Base-by-base conservation (phyloP, 2,329 filamentous ascomycete species). In the Penicillium sp. region DNA sequence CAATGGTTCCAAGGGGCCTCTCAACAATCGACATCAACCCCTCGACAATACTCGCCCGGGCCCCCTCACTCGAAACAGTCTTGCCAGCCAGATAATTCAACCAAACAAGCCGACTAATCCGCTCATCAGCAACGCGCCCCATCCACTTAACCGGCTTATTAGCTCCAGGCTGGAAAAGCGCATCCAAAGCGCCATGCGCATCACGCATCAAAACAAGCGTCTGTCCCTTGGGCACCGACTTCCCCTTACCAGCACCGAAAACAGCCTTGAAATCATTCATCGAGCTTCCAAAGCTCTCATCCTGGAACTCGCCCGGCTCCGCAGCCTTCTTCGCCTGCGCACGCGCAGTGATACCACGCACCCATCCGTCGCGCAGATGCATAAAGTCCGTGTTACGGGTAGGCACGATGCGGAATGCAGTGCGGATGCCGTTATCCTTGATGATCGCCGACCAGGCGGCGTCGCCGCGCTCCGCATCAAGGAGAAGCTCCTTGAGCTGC, bases 341-440 rank as follows among this genome's bases (percentile, higher is more conserved):
- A 35, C 89, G 86, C 9, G 85, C 88, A 53, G 90, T 89, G 62
- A 99, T 89, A 23, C 90, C 89, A 6, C 92, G 85, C 58, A 97
- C 90, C 79, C 93, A 96, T 1, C 90, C 94, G 71, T 99, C 94
- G 41, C 93, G 86, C 61, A 99, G 76, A 74, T 99, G 94, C 64
- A 88, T 86, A 75, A 97, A 97, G 75, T 97, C 93, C 19, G 94
- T 99, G 75, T 96, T 92, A 38, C 91, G 83, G n/a, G 91, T 92
- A 0, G 94, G 94, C 3, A 93, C 87, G 62, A 99, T 89, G 45
- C 93, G 85, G 77, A 96, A 87, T 0, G 88, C 84, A 27, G 87
- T 93, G 54, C 91, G 82, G n/a, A 93, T 85, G 0, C 86, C 83
- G 3, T 85, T 81, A 0, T 87, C 79, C 57, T 81, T 79, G 27